These are phyloP conservation scores for Ilyonectria destructans DNA, from an alignment of 2,329 filamentous ascomycete genomes.

Conservation along the genomic window DNA sequence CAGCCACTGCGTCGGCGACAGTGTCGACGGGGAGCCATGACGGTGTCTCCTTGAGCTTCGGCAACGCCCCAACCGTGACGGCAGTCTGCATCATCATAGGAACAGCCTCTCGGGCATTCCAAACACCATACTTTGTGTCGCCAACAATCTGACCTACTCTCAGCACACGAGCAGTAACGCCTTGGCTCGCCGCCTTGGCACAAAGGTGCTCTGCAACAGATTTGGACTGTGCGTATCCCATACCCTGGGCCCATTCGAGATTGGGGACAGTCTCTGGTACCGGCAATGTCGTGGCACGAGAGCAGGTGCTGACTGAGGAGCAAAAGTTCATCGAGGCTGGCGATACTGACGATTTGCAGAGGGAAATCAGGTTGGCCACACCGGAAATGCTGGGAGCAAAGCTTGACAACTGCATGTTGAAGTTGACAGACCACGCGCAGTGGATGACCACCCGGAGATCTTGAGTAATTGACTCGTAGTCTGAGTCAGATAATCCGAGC, in stretches of 20 bases:
- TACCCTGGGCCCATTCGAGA: conserved; percentile 58
- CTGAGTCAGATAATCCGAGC: conserved; percentile 31
- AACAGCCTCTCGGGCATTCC: conserved; percentile 67
- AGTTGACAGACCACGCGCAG: conserved; percentile 71
- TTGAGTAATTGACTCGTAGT: conserved; percentile 52
- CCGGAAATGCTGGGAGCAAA: conserved; percentile 66
- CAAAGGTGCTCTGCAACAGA: conserved; percentile 57
- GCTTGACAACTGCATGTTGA: conserved; percentile 66
- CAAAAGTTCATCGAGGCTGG: conserved; percentile 64
- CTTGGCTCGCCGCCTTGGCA: conserved; percentile 54
- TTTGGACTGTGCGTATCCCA: conserved; percentile 62
- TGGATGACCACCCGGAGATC: conserved; percentile 64
- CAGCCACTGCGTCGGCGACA: conserved; percentile 57
- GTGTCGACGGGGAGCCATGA: conserved; percentile 63
- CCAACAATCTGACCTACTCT: conserved; percentile 67
- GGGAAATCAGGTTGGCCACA: conserved; percentile 60
- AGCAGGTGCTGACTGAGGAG: conserved; percentile 64
- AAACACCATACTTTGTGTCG: conserved; percentile 63
- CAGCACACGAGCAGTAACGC: conserved; percentile 56
- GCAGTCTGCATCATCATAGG: conserved; percentile 67
- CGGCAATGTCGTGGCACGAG: conserved; percentile 52
- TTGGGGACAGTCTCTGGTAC: conserved; percentile 57
- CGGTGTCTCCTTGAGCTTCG: conserved; percentile 61
- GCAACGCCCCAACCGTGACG: conserved; percentile 62
- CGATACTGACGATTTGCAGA: conserved; percentile 51